Evolutionary conservation across 2,329 filamentous ascomycete species (phyloP).

Genomic region (Cordyceps pruinosa): DNA sequence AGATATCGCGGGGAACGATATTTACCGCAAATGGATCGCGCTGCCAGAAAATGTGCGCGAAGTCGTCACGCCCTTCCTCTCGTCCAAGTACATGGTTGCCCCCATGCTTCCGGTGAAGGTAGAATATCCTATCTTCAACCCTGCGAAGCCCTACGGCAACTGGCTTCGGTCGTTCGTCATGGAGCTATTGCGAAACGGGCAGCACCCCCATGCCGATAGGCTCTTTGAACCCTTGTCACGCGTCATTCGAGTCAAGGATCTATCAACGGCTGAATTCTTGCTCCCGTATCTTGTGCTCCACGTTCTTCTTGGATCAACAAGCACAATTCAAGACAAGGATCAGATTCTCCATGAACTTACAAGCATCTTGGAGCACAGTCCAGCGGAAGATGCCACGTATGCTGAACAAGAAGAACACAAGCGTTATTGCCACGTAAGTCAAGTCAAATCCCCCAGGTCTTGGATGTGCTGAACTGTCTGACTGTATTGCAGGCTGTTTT

Average conservation of each 20-base stretch:
- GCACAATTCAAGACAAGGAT: conserved; percentile 52
- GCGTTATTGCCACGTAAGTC: conserved; percentile 74
- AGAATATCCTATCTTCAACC: conserved; percentile 72
- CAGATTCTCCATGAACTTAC: conserved; percentile 68
- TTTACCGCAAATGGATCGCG: conserved; percentile 67
- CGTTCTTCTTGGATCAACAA: conserved; percentile 63
- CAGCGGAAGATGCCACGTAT: conserved; percentile 44
- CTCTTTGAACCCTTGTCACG: conserved; percentile 78
- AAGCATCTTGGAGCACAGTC: conserved; percentile 60
- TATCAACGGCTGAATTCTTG: conserved; percentile 79
- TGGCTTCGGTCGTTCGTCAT: conserved; percentile 80
- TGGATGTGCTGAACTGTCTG: conserved; percentile 14
- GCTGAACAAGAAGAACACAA: conserved; percentile 68
- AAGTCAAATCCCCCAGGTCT: not conserved
- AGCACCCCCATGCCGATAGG: conserved; percentile 64
- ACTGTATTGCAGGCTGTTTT: conserved; percentile 66
- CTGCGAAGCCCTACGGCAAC: conserved; percentile 60
- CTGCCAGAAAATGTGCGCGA: conserved; percentile 74
- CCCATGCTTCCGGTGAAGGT: conserved; percentile 49
- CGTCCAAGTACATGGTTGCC: conserved; percentile 71
- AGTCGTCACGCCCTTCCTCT: conserved; percentile 80
- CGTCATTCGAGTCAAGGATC: conserved; percentile 77
- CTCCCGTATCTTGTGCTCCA: conserved; percentile 84
- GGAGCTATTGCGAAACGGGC: conserved; percentile 73
- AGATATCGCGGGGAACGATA: conserved; percentile 44